phyloP scores from a whole-genome alignment of 176 grass and related monocot genomes.

The Oryza glaberrima region DNA sequence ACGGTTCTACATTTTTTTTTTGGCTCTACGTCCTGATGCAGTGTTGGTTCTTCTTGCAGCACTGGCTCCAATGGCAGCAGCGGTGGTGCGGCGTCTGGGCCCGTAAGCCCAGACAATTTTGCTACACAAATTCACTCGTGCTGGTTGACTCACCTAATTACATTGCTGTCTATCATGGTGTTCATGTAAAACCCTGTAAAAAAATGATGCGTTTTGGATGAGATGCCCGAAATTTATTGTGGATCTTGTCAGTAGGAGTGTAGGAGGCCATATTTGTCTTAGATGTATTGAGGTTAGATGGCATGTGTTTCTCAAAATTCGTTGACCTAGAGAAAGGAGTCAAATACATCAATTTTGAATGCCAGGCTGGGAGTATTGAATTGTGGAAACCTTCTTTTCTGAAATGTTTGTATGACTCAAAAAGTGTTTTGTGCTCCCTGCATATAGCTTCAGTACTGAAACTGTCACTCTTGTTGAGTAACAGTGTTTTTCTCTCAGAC shows the following conservation, averaged over 20 bases:
- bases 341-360: constrained; percentile 40
- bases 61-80: constrained; percentile 49
- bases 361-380: constrained; percentile 15
- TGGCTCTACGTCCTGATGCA: constrained; percentile 24
- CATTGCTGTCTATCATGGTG: constrained; percentile 55
- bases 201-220: constrained; percentile 52
- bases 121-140: constrained; percentile 38
- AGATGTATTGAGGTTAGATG: constrained; percentile 37
- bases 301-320: constrained; percentile 29
- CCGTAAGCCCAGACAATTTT: constrained; percentile 54
- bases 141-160: constrained; percentile 32
- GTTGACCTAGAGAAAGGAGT: constrained; percentile 33
- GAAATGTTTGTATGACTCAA: neutral
- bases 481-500: too few relatives aligned
- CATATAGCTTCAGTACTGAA: neutral
- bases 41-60: constrained; percentile 52
- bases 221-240: constrained; percentile 44
- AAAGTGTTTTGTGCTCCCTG: neutral
- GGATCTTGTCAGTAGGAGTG: constrained; percentile 41
- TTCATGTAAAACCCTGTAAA: constrained; percentile 59
- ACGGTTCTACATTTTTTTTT: neutral
- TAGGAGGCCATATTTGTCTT: constrained; percentile 43
- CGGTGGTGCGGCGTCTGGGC: constrained; percentile 64
- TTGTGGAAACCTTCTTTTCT: neutral
- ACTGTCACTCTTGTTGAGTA: too few relatives aligned